phyloP scores from a whole-genome alignment of 2,329 filamentous ascomycete genomes.

The Neospermospora avenae region DNA sequence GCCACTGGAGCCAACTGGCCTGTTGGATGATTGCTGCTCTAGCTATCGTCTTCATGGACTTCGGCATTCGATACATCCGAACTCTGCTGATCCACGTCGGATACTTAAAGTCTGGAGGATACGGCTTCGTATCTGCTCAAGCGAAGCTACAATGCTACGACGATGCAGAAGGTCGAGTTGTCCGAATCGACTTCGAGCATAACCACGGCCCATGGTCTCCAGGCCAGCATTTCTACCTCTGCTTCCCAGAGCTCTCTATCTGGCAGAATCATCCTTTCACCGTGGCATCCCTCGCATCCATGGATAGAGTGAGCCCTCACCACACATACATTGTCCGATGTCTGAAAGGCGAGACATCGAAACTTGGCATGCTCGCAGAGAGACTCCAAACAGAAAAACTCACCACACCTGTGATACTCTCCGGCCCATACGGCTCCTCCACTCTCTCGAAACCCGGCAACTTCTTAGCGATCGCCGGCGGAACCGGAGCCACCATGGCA shows the following conservation, averaged over 20 bases:
- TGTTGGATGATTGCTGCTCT: conserved; percentile 68
- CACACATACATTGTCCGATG: conserved; percentile 58
- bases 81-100: conserved; percentile 60
- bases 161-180: conserved; percentile 56
- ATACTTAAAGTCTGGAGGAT: conserved; percentile 41
- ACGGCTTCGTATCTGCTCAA: conserved; percentile 53
- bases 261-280: conserved; percentile 80
- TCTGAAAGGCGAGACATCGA: conserved; percentile 54
- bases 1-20: conserved; percentile 65
- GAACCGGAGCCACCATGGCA: conserved; percentile 56
- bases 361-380: conserved; percentile 29
- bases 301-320: conserved; percentile 37
- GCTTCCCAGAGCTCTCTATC: conserved; percentile 67
- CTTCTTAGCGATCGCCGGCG: conserved; percentile 53
- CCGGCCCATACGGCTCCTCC: conserved; percentile 56
- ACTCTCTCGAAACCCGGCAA: conserved; percentile 38
- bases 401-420: conserved; percentile 56
- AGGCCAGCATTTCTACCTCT: conserved; percentile 75
- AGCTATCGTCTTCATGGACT: conserved; percentile 62
- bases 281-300: conserved; percentile 68
- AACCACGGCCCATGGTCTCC: conserved; percentile 63
- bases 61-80: conserved; percentile 54
- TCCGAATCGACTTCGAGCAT: conserved; percentile 64
- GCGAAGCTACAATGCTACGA: conserved; percentile 48
- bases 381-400: conserved; percentile 31